These are phyloP conservation scores for Cruciata laevipes DNA, from an alignment of 257 asterid species.

Conservation along the genomic window DNA sequence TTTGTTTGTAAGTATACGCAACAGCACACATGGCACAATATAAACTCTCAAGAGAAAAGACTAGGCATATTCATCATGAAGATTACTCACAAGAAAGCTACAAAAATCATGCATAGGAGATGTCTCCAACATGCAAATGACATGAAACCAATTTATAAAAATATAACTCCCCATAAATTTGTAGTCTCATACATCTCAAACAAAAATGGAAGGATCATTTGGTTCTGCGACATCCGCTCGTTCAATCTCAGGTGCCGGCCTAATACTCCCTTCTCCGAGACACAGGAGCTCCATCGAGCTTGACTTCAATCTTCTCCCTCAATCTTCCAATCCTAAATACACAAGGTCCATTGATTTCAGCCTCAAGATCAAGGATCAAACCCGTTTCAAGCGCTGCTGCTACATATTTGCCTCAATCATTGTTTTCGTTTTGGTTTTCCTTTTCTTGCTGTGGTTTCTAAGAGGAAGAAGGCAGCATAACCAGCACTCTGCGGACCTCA, in stretches of 20 bases:
- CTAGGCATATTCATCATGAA: neutral
- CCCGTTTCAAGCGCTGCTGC: conserved; percentile 25
- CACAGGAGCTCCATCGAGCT: conserved; percentile 40
- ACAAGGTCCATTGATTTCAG: conserved; percentile 40
- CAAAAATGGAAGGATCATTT: conserved; percentile 23
- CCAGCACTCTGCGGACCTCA: conserved; percentile 22
- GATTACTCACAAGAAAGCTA: neutral
- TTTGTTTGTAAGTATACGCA: neutral
- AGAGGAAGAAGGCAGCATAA: conserved; percentile 23
- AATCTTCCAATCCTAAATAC: conserved; percentile 28
- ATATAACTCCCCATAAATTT: neutral
- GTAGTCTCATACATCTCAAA: neutral
- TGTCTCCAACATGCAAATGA: conserved; percentile 9
- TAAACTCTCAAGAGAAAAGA: neutral
- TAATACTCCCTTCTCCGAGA: conserved; percentile 35
- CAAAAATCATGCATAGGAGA: conserved; percentile 9
- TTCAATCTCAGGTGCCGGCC: conserved; percentile 29
- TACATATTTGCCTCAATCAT: conserved; percentile 11
- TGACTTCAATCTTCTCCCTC: conserved; percentile 37
- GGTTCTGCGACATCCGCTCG: conserved; percentile 25
- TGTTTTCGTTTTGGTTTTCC: conserved; percentile 11
- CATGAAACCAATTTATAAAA: neutral
- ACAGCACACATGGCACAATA: neutral
- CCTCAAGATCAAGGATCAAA: conserved; percentile 28
- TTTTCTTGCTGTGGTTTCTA: conserved; percentile 28